A percentile compares a stretch with the other conserved stretches of the same genome.
phyloP scores from a whole-genome alignment of 106 monocot species.

The Dioscorea zingiberensis region DNA sequence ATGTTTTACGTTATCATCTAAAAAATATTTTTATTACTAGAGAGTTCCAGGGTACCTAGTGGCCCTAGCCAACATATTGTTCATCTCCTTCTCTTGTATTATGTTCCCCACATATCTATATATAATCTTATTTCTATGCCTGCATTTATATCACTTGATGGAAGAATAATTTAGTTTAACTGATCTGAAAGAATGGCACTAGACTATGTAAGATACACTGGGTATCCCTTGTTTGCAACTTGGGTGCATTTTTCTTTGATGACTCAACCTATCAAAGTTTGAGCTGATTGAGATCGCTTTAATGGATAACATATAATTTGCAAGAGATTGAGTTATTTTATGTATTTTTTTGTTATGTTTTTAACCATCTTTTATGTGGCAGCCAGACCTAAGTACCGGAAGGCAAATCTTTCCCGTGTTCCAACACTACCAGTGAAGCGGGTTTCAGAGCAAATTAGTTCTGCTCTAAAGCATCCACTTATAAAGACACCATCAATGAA shows the following conservation, averaged over 20 bases:
- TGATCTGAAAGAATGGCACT: too few species aligned
- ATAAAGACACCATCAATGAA: slow-evolving; percentile 25
- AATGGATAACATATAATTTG: too few species aligned
- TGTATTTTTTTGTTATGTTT: background rate
- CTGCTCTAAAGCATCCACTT: slow-evolving; percentile 10
- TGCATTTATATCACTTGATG: too few species aligned
- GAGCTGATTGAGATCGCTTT: too few species aligned
- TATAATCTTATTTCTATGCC: too few species aligned
- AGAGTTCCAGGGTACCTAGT: background rate
- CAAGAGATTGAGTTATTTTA: background rate
- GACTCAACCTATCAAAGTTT: too few species aligned
- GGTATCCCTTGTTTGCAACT: too few species aligned
- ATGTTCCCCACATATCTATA: too few species aligned
- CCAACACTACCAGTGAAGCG: slow-evolving; percentile 9
- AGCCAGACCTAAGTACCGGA: slow-evolving; percentile 27
- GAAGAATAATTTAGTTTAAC: too few species aligned
- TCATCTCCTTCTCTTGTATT: too few species aligned
- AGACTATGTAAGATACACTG: too few species aligned
- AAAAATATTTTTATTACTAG: background rate
- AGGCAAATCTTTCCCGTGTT: background rate
- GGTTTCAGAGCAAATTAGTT: background rate
- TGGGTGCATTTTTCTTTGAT: too few species aligned
- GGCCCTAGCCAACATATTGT: background rate
- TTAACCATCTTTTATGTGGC: slow-evolving; percentile 13
- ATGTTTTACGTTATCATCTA: background rate